These are phyloP conservation scores for Fusarium zealandicum DNA, from an alignment of 2,329 filamentous ascomycete genomes.

Conservation along the genomic window DNA sequence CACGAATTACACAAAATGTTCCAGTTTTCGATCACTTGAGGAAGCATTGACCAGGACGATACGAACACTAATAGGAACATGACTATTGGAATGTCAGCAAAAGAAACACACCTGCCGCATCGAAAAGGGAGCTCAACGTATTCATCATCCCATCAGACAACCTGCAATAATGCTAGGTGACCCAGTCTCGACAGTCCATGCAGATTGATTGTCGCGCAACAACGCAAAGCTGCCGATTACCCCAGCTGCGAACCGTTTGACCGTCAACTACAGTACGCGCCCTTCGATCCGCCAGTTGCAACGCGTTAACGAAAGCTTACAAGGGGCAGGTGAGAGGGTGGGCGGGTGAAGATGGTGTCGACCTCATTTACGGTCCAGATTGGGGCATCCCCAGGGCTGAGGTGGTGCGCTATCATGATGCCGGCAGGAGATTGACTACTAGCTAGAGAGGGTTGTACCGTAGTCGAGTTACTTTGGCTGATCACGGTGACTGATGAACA, in stretches of 20 bases:
- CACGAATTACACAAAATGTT: slow-evolving; percentile 18
- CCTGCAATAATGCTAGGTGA: no score
- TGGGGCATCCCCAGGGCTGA: slow-evolving; percentile 32
- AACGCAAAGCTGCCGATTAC: slow-evolving; percentile 10
- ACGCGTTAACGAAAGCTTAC: slow-evolving; percentile 22
- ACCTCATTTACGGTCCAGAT: slow-evolving; percentile 21
- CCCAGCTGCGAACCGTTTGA: slow-evolving; percentile 3
- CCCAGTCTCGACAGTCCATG: no score
- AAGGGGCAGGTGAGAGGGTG: slow-evolving; percentile 1
- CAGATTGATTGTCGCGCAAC: slow-evolving; percentile 9
- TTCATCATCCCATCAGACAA: no score
- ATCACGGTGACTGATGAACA: slow-evolving; percentile 2
- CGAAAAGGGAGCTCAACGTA: not conserved
- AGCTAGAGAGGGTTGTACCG: no score
- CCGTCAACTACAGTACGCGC: slow-evolving; percentile 11
- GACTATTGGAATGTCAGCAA: not conserved
- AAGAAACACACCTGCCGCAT: slow-evolving; percentile 13
- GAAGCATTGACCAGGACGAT: slow-evolving; percentile 1
- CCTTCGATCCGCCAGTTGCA: slow-evolving; percentile 32
- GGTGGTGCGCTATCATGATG: slow-evolving; percentile 33
- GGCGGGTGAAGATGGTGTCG: slow-evolving; percentile 19
- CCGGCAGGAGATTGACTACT: slow-evolving; percentile 13
- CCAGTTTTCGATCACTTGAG: slow-evolving; percentile 5
- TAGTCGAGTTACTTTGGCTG: slow-evolving; percentile 10
- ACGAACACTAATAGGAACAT: slow-evolving; percentile 9